phyloP scores from a whole-genome alignment of 768 basidiomycete genomes.

The Steccherinum ochraceum region DNA sequence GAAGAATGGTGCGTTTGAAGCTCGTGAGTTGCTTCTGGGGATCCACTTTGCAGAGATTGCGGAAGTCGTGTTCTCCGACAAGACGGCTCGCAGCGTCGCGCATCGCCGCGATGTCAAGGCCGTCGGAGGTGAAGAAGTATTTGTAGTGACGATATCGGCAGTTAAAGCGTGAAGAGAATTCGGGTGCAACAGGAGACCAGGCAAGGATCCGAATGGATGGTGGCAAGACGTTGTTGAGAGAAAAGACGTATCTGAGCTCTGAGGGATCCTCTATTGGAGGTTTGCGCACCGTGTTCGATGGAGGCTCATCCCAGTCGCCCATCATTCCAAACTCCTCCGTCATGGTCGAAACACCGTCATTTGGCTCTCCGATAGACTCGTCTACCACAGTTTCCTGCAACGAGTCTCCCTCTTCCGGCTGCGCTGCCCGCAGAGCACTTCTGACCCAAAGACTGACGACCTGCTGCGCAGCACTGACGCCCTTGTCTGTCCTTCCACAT shows the following conservation, averaged over 20 bases:
- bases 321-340: constrained; percentile 37
- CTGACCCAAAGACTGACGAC: constrained; percentile 90
- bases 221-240: constrained; percentile 86
- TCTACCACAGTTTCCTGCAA: background rate
- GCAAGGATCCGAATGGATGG: constrained; percentile 85
- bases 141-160: constrained; percentile 92
- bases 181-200: constrained; percentile 80
- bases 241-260: constrained; percentile 71
- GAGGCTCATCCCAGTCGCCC: constrained; percentile 25
- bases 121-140: constrained; percentile 79
- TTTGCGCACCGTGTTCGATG: constrained; percentile 12
- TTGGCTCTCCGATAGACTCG: background rate
- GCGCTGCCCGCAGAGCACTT: constrained; percentile 42
- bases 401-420: background rate
- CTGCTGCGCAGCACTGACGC: constrained; percentile 92
- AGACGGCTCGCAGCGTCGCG: constrained; percentile 62
- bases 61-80: constrained; percentile 89
- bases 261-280: constrained; percentile 31
- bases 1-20: constrained; percentile 63
- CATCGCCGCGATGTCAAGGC: constrained; percentile 73
- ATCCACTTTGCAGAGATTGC: constrained; percentile 93
- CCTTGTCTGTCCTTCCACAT: constrained; percentile 92
- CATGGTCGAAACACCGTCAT: constrained; percentile 17
- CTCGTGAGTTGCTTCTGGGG: constrained; percentile 83
- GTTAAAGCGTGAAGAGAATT: constrained; percentile 85